Evolutionary conservation across 2,329 filamentous ascomycete species (phyloP).

Genomic region (Diaporthe destruens): DNA sequence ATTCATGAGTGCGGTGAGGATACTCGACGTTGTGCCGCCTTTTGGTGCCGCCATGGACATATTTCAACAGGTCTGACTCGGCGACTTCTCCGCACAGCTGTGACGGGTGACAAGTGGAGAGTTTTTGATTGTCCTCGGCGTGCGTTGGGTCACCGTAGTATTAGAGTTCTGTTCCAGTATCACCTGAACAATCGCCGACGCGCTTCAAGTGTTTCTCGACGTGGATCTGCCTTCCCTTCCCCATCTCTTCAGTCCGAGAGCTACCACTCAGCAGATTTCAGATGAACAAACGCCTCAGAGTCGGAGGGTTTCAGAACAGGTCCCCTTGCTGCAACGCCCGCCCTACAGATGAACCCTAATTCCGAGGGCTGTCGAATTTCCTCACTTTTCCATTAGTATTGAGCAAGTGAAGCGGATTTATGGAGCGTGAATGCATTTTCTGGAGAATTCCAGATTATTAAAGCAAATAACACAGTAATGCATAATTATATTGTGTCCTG

Average conservation of each 20-base stretch:
- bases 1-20: background rate
- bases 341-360: constrained; percentile 6
- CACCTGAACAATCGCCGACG: constrained; percentile 25
- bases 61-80: background rate
- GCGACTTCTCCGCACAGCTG: background rate
- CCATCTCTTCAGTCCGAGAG: constrained; percentile 16
- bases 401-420: background rate
- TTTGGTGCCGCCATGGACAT: background rate
- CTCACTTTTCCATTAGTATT: background rate
- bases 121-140: background rate
- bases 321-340: constrained; percentile 21
- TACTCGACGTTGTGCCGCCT: background rate
- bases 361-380: background rate
- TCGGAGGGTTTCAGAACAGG: constrained; percentile 4
- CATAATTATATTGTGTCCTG: background rate
- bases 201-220: constrained; percentile 7
- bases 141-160: background rate
- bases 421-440: accelerated
- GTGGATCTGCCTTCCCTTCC: constrained; percentile 1
- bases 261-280: constrained; percentile 17
- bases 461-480: background rate
- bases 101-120: background rate
- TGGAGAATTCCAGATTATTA: background rate
- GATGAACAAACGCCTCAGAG: constrained; percentile 18
- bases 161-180: constrained; percentile 17